Evolutionary conservation across 2,329 filamentous ascomycete species (phyloP).

Genomic region (Botrytis deweyae): DNA sequence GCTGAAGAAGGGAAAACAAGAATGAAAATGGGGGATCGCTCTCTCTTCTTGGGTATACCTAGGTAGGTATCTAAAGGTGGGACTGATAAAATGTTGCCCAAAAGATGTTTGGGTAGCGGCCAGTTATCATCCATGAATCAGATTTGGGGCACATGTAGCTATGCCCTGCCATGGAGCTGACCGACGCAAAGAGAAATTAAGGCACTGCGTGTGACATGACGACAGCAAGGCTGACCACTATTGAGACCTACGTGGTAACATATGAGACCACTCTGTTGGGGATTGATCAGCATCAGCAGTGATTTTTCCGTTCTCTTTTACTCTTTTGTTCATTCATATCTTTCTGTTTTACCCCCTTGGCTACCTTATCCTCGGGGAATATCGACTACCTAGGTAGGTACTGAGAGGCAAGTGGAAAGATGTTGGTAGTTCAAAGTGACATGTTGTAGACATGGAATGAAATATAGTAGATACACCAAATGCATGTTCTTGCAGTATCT

Average conservation of each 20-base stretch:
- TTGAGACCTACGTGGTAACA: background rate
- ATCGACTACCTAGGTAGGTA: background rate
- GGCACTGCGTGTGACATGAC: slow-evolving; percentile 2
- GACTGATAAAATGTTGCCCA: background rate
- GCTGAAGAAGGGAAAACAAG: background rate
- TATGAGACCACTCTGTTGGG: background rate
- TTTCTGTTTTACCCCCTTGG: background rate
- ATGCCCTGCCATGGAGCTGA: background rate
- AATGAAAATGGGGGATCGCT: background rate
- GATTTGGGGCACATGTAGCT: background rate
- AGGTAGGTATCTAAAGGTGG: background rate
- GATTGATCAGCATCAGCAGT: background rate
- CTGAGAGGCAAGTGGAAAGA: background rate
- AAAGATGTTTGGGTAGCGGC: background rate
- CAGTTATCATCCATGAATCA: background rate
- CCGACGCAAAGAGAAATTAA: background rate
- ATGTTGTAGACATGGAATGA: background rate
- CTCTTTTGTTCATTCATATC: background rate
- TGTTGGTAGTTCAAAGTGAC: background rate
- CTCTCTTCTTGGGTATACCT: background rate
- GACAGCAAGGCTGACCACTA: background rate
- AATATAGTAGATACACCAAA: background rate
- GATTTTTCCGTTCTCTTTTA: background rate
- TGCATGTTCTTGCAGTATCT: background rate
- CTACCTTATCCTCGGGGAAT: background rate